Percentiles rank a stretch among this genome's conserved stretches.
These are phyloP conservation scores for Digitaria exilis DNA, from an alignment of 202 grass and related monocot species.

Conservation along the genomic window DNA sequence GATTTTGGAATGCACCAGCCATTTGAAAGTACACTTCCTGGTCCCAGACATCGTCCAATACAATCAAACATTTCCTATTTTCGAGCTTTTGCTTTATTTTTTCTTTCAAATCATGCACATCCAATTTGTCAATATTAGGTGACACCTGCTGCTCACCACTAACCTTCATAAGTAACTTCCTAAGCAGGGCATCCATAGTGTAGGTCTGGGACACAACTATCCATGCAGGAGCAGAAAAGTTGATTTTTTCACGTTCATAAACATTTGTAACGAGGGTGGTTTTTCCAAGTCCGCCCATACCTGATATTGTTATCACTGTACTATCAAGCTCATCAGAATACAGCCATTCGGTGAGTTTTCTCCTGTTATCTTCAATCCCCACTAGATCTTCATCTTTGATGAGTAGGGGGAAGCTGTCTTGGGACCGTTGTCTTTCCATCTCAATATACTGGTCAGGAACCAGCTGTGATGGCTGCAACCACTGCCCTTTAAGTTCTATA, in stretches of 20 bases:
- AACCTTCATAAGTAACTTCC: background rate
- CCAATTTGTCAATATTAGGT: background rate
- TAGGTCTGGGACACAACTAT: background rate
- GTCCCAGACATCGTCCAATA: background rate
- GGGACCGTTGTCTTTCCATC: background rate
- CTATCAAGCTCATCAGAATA: background rate
- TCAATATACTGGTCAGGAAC: background rate
- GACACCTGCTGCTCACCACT: background rate
- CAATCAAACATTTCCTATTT: background rate
- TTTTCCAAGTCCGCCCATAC: conserved; percentile 3
- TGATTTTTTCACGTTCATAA: background rate
- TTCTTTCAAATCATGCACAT: background rate
- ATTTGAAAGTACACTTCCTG: background rate
- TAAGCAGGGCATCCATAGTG: background rate
- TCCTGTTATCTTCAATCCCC: background rate
- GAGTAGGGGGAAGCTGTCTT: background rate
- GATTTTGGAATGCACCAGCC: background rate
- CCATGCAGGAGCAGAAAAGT: background rate
- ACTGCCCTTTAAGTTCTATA: background rate
- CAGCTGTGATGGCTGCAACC: background rate
- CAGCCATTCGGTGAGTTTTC: background rate
- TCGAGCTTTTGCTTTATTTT: background rate
- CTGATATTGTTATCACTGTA: background rate
- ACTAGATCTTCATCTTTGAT: background rate
- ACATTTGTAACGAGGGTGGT: background rate